Evolutionary conservation across 805 yeast genomes (phyloP), one percentile per base, ranked within the genome.

Genomic region (Myxozyma geophila): DNA sequence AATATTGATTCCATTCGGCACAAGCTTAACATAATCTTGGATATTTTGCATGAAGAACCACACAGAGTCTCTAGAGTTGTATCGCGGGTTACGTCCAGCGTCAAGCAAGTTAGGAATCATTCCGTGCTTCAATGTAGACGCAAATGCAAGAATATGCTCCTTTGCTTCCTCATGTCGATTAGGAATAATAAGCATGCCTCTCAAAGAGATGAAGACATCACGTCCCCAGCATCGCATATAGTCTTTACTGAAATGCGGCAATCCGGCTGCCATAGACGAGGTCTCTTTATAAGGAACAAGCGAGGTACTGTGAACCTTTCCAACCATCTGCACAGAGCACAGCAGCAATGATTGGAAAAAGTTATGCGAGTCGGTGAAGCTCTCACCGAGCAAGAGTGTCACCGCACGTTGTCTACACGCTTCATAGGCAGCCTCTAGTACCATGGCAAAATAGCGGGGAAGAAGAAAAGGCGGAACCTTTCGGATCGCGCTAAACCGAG

Each of bases 191-290:
- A 92, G 77, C 54, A 93, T 79, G 0, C 99, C 99, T 65, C 97
- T 80, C 49, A 89, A 81, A 0, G 97, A 83, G 52, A 93, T 88
- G 74, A 95, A 95, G 0, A 92, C 96, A 76, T 93, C 99, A 73
- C 99, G 83, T 23, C 99, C 99, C 99, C 99, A 93, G 74, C 97
- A 91, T 75, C 99, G 83, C 97, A 93, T 92, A 75, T 89, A 92
- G 68, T 88, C 91, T 63, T 83, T 83, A 73, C 95, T 87, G 77
- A 93, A 93, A 76, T 92, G 98, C 1, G 99, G 99, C 65, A 93
- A 81, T 1, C 98, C 99, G 1, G 99, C 99, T 15, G 98, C 97
- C 84, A 93, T 80, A 48, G 90, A 84, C 1, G 96, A 89, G 15
- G 86, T 82, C 49, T 56, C 60, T 51, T 80, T 77, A 47, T 77